Base-by-base conservation (phyloP, 1,284 basidiomycete genomes). In the Mycosarcoma mackinlayi region DNA sequence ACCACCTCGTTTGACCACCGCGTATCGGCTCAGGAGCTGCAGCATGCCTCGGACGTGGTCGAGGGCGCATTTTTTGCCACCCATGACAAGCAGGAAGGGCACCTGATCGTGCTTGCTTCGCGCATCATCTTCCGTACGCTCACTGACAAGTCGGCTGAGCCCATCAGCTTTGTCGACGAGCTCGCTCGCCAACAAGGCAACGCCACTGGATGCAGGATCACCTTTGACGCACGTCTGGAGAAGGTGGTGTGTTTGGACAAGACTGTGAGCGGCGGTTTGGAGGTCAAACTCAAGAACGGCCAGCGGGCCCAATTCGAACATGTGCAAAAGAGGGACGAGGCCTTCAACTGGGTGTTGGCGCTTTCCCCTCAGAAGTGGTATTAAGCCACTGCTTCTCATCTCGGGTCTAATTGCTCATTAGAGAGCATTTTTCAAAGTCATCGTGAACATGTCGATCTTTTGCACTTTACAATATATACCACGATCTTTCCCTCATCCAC, bases 291-390 rank as follows among this genome's bases (percentile, higher is more conserved):
- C 18, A 69, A 51, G 21, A 64, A 60, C n/a, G 70, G 70, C 4
- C 37, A 46, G 21, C 30, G 2, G 30, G 54, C 52, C 24, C 7
- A 27, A 25, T 11, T 69, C 8, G 53, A 57, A 4, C 8, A 46
- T 14, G 55, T 73, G 18, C 6, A 18, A 6, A 25, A 33, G 6
- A 39, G 70, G 23, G 70, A 73, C 42, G 27, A 31, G 28, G 70
- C 60, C 19, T 73, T 73, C 21, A 65, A 64, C 28, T 7, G 46
- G 23, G 27, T 73, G 24, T 4, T 69, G 11, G 70, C 60, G 19
- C 41, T 73, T 1, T 45, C 59, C 23, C 60, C 65, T 14, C 61
- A 64, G 44, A 60, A 48, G 46, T 73, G 70, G 70, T 38, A 58
- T 16, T 66, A 19, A 44, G 9, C 19, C 19, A 16, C 25, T 35